Conservation (phyloP, 306 rosid genomes). For the Argentina anserina region DNA sequence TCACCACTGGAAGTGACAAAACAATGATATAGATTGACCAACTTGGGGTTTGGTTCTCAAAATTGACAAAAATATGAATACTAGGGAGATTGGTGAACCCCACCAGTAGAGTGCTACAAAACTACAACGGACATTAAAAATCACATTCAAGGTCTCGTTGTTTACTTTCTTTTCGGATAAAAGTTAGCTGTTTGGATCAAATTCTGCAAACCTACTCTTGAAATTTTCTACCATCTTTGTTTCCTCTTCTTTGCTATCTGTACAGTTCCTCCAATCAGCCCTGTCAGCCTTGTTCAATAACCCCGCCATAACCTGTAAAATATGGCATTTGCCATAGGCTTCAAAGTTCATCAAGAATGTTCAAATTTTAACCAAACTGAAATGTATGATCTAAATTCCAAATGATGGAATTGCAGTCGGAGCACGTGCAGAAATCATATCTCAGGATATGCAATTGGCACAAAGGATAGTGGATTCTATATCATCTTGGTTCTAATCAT, state of each 20-base stretch:
- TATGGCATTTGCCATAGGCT: slow-evolving; percentile 16
- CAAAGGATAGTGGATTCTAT: not conserved
- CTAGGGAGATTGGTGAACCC: not conserved
- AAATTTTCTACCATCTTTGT: slow-evolving; percentile 60
- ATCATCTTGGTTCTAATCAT: not conserved
- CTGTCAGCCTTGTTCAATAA: slow-evolving; percentile 83
- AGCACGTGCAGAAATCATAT: not conserved
- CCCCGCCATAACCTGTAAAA: slow-evolving; percentile 80
- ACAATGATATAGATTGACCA: not conserved
- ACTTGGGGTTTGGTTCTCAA: not conserved
- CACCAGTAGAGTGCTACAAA: not conserved
- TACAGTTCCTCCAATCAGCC: slow-evolving; percentile 84
- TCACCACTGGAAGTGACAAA: not conserved
- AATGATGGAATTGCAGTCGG: not conserved
- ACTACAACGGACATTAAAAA: not conserved
- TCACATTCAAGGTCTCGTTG: not conserved
- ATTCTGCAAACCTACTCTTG: slow-evolving; percentile 67
- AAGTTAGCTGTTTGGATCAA: slow-evolving; percentile 60
- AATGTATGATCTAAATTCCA: not conserved
- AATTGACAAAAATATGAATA: not conserved
- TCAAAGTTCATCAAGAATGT: slow-evolving; percentile 1
- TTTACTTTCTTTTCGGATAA: not conserved
- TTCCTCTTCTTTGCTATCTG: slow-evolving; percentile 76
- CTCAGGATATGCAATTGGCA: not conserved
- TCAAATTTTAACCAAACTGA: not conserved